A percentile compares a stretch with the other conserved stretches of the same genome.
These are phyloP conservation scores for Coemansia sp. DNA, from an alignment of 192 early-diverging fungal genomes.

Conservation along the genomic window DNA sequence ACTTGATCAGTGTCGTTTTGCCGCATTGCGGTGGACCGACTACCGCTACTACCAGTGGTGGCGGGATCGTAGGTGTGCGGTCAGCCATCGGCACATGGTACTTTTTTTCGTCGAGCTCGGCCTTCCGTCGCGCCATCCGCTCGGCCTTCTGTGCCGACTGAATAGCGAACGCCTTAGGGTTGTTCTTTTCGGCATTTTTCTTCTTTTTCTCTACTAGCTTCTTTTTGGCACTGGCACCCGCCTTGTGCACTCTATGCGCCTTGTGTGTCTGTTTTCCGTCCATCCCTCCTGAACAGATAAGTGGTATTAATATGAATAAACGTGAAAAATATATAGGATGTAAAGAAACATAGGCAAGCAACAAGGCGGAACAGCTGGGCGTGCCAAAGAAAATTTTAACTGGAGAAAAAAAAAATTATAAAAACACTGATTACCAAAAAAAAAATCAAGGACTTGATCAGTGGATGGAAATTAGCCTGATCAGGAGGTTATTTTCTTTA, in stretches of 20 bases:
- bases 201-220: slow-evolving; percentile 73
- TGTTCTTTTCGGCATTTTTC: slow-evolving; percentile 64
- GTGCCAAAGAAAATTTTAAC: too few relatives aligned
- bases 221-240: slow-evolving; percentile 84
- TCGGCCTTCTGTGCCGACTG: slow-evolving; percentile 73
- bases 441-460: neutral
- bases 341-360: too few relatives aligned
- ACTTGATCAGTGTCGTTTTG: slow-evolving; percentile 96
- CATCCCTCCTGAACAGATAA: slow-evolving; percentile 30
- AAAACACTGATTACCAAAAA: neutral
- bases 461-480: too few relatives aligned
- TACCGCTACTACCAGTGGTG: slow-evolving; percentile 92
- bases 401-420: neutral
- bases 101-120: slow-evolving; percentile 84
- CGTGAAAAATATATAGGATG: too few relatives aligned
- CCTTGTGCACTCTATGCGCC: slow-evolving; percentile 76
- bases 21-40: slow-evolving; percentile 93
- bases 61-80: slow-evolving; percentile 84
- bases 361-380: too few relatives aligned
- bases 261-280: slow-evolving; percentile 70
- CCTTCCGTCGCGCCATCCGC: slow-evolving; percentile 74
- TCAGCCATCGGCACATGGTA: slow-evolving; percentile 96
- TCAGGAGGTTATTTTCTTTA: too few relatives aligned
- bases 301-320: too few relatives aligned
- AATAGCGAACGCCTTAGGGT: slow-evolving; percentile 71